Percentiles rank a stretch among this genome's conserved stretches.
phyloP scores from a whole-genome alignment of 257 asterid species.

The Solanum pinnatisectum region DNA sequence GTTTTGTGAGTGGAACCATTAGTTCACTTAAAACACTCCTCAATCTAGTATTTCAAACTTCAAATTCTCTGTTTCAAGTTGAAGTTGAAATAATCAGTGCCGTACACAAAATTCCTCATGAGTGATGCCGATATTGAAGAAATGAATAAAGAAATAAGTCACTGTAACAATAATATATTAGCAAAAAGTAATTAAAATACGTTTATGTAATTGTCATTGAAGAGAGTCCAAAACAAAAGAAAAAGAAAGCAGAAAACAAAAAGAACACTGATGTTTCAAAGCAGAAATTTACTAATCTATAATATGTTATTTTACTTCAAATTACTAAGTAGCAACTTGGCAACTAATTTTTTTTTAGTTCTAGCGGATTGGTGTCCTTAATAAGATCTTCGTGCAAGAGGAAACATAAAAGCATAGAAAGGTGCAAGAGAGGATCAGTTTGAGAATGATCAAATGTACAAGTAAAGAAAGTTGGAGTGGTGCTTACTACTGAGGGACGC shows the following conservation, averaged over 20 bases:
- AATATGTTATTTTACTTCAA: not conserved
- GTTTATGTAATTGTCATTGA: not conserved
- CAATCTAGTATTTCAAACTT: not conserved
- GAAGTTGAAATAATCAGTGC: not conserved
- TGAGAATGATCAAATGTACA: not conserved
- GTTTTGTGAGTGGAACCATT: not conserved
- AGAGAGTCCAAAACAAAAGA: not conserved
- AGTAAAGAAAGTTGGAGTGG: not conserved
- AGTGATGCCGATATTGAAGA: not conserved
- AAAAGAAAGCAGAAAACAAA: not conserved
- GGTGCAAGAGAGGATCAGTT: not conserved
- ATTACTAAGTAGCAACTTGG: not conserved
- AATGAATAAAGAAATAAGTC: not conserved
- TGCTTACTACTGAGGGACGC: slow-evolving; percentile 87
- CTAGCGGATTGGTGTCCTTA: not conserved
- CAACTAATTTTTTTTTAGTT: not conserved
- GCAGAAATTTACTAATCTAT: not conserved
- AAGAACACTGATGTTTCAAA: not conserved
- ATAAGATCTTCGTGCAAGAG: not conserved
- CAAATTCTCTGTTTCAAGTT: not conserved
- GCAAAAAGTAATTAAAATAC: not conserved
- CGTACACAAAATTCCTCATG: not conserved
- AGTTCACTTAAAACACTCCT: not conserved
- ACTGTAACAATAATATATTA: not conserved
- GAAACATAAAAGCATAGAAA: not conserved